Base-by-base conservation (phyloP, 805 yeast species). In the Ogataea pini region DNA sequence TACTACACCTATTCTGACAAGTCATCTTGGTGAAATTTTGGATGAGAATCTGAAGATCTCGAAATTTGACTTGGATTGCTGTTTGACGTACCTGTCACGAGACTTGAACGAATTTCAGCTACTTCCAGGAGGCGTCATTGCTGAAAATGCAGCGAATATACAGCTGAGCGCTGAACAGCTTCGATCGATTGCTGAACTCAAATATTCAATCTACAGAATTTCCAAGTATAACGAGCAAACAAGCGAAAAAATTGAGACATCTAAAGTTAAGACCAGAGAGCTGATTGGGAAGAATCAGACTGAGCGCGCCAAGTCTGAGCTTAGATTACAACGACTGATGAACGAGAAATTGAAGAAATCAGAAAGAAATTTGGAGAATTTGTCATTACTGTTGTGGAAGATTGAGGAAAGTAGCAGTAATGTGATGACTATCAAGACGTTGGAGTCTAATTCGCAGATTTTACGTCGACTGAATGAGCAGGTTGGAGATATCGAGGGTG, bases 391-490 rank as follows among this genome's bases (percentile, higher is more conserved):
- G 24, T 49, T 59, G 32, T 33, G 55, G 29, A 60, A 58, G 33
- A 52, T 67, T 17, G 63, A 64, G 31, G 65, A 62, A 36, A 62
- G 68, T 10, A 56, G 58, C 24, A 57, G 51, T 43, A 63, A 61
- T 44, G 7, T 53, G 12, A 24, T 59, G 27, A 54, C 58, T 9
- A 44, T 56, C 10, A 55, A 51, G 18, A 52, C 63, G 6, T 51
- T 65, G 28, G 61, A 63, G 41, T 41, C 59, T 8, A 64, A 64
- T 44, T 45, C 64, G 2, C 50, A 50, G 14, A 40, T 62, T 0
- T 46, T 67, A 31, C 57, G 58, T 39, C 45, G 52, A 2, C 45
- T 68, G 39, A 65, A 67, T 42, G 46, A 39, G 1, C 51, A 59
- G 42, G 50, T 51, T 4, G 56, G 55, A 3, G 52, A 50, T 14